Evolutionary conservation across 129 eudicot species (phyloP), one percentile per base, ranked within the genome.

Genomic region (Centaurea solstitialis): DNA sequence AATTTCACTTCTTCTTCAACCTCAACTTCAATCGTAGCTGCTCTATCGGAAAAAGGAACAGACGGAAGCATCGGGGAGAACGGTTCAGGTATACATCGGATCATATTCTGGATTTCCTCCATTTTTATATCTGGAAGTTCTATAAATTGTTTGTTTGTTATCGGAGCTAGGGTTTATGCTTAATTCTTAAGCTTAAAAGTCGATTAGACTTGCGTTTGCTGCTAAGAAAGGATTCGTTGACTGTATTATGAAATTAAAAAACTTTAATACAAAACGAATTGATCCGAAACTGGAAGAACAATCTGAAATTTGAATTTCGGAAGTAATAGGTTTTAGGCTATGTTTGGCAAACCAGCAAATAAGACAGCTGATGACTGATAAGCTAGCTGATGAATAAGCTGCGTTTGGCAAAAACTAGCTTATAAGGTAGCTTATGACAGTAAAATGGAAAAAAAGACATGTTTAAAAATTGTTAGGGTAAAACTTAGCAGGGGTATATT

Each of bases 11-110:
- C 17, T 65, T 26, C 30, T 26, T 26, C 30, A 0, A 0, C 30
- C 2, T 66, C 69, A 74, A 15, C 68, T n/a, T 6, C 26, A 65
- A 22, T 26, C 33, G 68, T 43, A 17, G 66, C 85, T 67, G 85
- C 85, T 81, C 61, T 74, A 1, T 66, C 85, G 66, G 70, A 75
- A 21, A 81, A 81, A 38, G 85, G 78, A 21, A 59, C 80, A 13
- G 50, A 67, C 37, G 80, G 53, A 40, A 74, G 43, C 68, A 18
- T 64, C 37, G 84, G 74, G 1, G 85, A 81, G 7, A 53, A 81
- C 59, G n/a, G 18, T 75, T 75, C 85, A 81, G 85, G 85, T 81
- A 81, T 41, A 33, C 37, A 23, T 45, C 12, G 5, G 8, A 30
- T 57, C 20, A 8, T 30, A 21, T 53, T 53, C 21, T 7, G 18